Conservation (phyloP, 2,329 filamentous ascomycete genomes). For the Trichoderma sp. region DNA sequence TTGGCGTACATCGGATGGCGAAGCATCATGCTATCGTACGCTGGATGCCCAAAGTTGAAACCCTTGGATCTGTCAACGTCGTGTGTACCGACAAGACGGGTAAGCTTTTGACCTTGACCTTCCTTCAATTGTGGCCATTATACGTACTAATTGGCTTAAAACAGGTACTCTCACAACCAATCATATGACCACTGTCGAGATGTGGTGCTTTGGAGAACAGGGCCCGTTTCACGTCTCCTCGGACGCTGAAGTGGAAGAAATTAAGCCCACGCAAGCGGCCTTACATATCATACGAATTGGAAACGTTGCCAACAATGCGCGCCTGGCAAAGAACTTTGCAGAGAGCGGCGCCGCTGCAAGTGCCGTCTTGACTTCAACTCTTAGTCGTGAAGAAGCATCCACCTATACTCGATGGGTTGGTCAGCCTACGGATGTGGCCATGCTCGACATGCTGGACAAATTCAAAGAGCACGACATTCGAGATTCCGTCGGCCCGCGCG, state of each 20-base stretch:
- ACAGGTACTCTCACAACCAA: slow-evolving; percentile 89
- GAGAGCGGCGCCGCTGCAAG: slow-evolving; percentile 67
- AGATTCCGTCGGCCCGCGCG: slow-evolving; percentile 77
- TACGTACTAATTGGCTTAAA: neutral
- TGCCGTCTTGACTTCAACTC: slow-evolving; percentile 83
- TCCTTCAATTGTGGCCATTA: neutral
- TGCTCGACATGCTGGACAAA: slow-evolving; percentile 87
- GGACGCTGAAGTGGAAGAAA: slow-evolving; percentile 56
- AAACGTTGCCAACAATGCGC: slow-evolving; percentile 94
- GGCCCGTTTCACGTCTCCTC: slow-evolving; percentile 55
- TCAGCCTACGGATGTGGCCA: slow-evolving; percentile 96
- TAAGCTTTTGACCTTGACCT: slow-evolving; percentile 34
- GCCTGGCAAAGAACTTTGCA: slow-evolving; percentile 72
- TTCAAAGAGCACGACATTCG: slow-evolving; percentile 92
- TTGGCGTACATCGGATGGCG: slow-evolving; percentile 96
- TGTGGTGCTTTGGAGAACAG: slow-evolving; percentile 86
- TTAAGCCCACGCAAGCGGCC: slow-evolving; percentile 70
- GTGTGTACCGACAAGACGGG: slow-evolving; percentile 98
- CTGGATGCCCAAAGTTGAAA: slow-evolving; percentile 94
- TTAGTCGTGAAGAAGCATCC: slow-evolving; percentile 59
- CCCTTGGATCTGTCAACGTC: slow-evolving; percentile 97
- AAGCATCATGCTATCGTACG: slow-evolving; percentile 93
- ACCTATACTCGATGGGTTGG: slow-evolving; percentile 89
- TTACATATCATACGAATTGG: slow-evolving; percentile 84
- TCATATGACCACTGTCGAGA: slow-evolving; percentile 95